Evolutionary conservation across 768 basidiomycete species (phyloP), one percentile per base, ranked within the genome.

Genomic region (Lentinula lateritia): DNA sequence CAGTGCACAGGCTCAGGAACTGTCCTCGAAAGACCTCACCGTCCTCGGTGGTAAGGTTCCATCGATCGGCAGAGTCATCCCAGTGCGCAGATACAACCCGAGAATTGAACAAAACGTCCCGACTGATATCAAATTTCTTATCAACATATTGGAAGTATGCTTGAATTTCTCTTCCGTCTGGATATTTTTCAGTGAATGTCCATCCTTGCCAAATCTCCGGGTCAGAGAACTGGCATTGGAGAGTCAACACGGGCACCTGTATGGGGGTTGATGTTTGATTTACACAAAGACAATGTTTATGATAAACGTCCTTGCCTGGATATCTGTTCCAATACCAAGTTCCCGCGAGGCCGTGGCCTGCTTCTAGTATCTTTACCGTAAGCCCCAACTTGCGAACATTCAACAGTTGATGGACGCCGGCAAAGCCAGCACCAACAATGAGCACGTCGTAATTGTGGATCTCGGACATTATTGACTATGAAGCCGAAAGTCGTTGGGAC

Each of bases 311-410:
- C n/a, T 52, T 52, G 32, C 34, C 34, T 36, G 50, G 41, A 7
- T 58, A 58, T 28, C 16, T n/a, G 32, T 58, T 58, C 43, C 43
- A 61, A 8, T 39, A 32, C 60, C 60, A 61, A 6, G 42, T 61
- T 12, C 60, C 60, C 4, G 34, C 60, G 10, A 61, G n/a, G 50
- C 48, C 52, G 2, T n/a, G 18, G 3, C 52, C 50, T 10, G 60
- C 48, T 53, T 61, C 60, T 16, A 61, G 16, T 36, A 61, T 39
- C 28, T 61, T 61, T 3, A 32, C 60, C 3, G 35, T 38, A 4
- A 52, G 32, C 20, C 60, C 60, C 9, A 52, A 5, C 39, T 52
- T 52, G 6, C 60, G 60, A n/a, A 61, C 35, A 8, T 61, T 34
- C 38, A 52, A 16, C 8, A 61, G 50, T 10, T 41, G 60, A 15